Conservation (phyloP, 2,329 filamentous ascomycete species). For the Cercospora brassicicola region DNA sequence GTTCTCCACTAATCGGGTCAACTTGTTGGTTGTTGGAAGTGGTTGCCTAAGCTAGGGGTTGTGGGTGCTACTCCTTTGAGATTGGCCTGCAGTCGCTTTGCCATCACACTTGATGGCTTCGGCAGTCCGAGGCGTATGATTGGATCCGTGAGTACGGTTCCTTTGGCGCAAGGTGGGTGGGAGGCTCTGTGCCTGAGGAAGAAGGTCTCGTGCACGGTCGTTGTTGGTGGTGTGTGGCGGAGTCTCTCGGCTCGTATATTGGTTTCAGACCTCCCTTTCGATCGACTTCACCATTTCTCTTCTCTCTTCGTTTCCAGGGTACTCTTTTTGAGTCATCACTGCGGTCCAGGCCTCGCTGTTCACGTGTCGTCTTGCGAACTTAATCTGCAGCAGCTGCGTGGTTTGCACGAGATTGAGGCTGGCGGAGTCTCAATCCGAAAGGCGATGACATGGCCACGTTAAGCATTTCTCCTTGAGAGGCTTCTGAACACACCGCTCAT, state of each 20-base stretch:
- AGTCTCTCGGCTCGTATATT: constrained; percentile 8
- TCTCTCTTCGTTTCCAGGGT: neutral
- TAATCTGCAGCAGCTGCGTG: neutral
- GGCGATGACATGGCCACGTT: neutral
- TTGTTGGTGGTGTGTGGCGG: constrained; percentile 11
- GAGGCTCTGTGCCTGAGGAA: constrained; percentile 2
- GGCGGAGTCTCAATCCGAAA: neutral
- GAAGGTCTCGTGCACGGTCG: neutral
- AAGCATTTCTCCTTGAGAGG: neutral
- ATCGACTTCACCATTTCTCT: neutral
- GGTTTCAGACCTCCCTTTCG: neutral
- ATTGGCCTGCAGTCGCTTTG: neutral
- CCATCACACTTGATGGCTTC: neutral
- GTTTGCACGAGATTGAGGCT: neutral
- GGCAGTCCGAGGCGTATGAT: neutral
- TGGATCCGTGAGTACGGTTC: neutral
- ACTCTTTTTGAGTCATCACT: neutral
- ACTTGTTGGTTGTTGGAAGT: neutral
- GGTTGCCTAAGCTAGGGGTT: constrained; percentile 2
- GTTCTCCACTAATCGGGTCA: neutral
- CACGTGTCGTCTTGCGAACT: neutral
- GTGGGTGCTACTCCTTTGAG: neutral
- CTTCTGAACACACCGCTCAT: neutral
- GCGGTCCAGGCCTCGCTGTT: neutral
- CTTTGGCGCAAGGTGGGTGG: constrained; percentile 3